A percentile compares a stretch with the other conserved stretches of the same genome.
Conservation (phyloP, 805 yeast genomes). For the Candida tallmaniae region DNA sequence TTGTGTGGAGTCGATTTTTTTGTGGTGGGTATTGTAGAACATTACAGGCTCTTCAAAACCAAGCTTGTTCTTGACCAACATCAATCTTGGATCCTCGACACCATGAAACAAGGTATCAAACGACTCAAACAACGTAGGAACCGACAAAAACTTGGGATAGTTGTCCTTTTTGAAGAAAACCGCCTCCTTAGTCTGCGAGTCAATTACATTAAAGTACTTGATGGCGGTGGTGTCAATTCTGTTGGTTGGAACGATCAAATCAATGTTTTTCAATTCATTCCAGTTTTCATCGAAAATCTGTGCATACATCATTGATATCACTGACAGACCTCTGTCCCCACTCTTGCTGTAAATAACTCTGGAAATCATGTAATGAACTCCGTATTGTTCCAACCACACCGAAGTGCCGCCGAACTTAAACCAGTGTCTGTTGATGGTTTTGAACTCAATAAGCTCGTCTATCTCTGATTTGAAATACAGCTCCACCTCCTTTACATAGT, state of each 20-base stretch:
- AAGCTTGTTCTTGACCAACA: slow-evolving; percentile 26
- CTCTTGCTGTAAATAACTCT: slow-evolving; percentile 34
- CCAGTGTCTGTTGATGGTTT: slow-evolving; percentile 32
- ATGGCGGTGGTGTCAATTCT: too few relatives aligned
- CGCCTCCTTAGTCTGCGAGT: too few relatives aligned
- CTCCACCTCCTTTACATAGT: slow-evolving; percentile 20
- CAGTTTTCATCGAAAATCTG: slow-evolving; percentile 44
- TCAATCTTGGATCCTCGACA: slow-evolving; percentile 48
- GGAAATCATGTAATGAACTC: slow-evolving; percentile 44
- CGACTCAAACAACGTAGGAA: too few relatives aligned
- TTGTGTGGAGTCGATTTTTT: slow-evolving; percentile 12
- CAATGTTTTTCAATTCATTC: slow-evolving; percentile 34
- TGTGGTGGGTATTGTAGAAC: slow-evolving; percentile 33
- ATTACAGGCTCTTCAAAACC: slow-evolving; percentile 44
- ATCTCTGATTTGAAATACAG: slow-evolving; percentile 19
- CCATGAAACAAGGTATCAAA: slow-evolving; percentile 38
- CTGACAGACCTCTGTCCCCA: slow-evolving; percentile 29
- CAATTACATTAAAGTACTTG: too few relatives aligned
- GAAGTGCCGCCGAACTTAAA: slow-evolving; percentile 47
- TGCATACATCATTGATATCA: slow-evolving; percentile 38
- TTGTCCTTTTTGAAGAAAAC: slow-evolving; percentile 5
- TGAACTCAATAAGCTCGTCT: too few relatives aligned
- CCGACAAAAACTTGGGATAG: slow-evolving; percentile 26
- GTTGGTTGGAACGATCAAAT: slow-evolving; percentile 18
- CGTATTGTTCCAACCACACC: slow-evolving; percentile 47